phyloP scores from a whole-genome alignment of 2,329 filamentous ascomycete genomes.

The Claviceps cyperi region DNA sequence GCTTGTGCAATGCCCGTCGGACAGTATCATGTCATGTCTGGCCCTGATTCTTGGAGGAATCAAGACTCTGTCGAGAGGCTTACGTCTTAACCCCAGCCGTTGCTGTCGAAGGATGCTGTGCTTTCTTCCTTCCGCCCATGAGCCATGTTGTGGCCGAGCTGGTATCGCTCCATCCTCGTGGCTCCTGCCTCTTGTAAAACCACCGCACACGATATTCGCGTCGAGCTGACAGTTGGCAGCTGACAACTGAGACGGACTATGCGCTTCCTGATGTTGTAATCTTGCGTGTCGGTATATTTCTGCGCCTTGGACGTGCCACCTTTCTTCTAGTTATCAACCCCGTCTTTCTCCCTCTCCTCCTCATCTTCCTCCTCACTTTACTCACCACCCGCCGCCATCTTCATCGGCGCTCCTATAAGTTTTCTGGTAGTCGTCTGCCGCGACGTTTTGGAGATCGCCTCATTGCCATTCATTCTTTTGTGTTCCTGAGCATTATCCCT shows the following conservation, averaged over 20 bases:
- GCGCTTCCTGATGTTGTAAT: neutral
- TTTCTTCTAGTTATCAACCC: slow-evolving; percentile 1
- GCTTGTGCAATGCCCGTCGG: neutral
- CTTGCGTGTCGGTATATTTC: neutral
- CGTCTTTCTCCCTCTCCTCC: neutral
- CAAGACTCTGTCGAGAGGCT: neutral
- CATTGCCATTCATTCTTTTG: slow-evolving; percentile 4
- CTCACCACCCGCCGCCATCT: neutral
- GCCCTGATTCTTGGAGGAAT: neutral
- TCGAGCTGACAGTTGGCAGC: slow-evolving; percentile 3
- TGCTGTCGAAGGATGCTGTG: neutral
- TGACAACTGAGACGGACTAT: slow-evolving; percentile 1
- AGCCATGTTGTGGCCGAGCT: neutral
- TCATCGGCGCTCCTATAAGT: neutral
- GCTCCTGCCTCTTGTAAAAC: slow-evolving; percentile 3
- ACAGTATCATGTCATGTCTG: slow-evolving; percentile 1
- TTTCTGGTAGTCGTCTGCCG: neutral
- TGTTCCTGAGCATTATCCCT: slow-evolving; percentile 2
- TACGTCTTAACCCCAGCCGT: no score
- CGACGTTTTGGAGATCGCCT: slow-evolving; percentile 2
- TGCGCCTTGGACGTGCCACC: neutral
- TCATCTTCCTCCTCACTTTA: neutral
- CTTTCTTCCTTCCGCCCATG: neutral
- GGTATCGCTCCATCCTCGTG: neutral
- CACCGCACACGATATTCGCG: neutral